A percentile compares a stretch with the other conserved stretches of the same genome.
Conservation (phyloP, 1,284 basidiomycete genomes). For the Pseudozyma pruni region DNA sequence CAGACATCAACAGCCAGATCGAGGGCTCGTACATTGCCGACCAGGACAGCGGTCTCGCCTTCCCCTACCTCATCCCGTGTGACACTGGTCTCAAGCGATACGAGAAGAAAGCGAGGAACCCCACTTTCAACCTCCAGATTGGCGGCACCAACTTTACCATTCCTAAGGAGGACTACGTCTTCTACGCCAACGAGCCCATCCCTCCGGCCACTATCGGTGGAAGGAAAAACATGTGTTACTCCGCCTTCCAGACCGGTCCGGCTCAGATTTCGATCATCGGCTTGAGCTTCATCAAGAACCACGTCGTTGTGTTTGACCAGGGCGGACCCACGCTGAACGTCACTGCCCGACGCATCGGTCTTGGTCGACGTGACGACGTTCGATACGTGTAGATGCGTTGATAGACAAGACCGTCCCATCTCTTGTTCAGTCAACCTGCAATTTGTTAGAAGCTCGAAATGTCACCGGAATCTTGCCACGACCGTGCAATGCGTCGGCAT, state of each 20-base stretch:
- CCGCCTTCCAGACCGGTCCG: constrained; percentile 51
- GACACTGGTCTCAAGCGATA: constrained; percentile 49
- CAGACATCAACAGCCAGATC: constrained; percentile 49
- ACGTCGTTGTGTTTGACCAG: constrained; percentile 52
- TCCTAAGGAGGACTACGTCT: constrained; percentile 52
- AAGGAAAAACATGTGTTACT: constrained; percentile 45
- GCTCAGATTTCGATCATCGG: constrained; percentile 50
- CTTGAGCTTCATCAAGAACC: constrained; percentile 58
- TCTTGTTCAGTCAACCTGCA: too few relatives aligned
- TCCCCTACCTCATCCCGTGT: constrained; percentile 55
- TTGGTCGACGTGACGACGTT: constrained; percentile 42
- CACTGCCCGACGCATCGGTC: constrained; percentile 38
- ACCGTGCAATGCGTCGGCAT: too few relatives aligned
- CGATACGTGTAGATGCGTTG: constrained; percentile 25
- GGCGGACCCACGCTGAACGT: constrained; percentile 35
- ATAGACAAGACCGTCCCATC: too few relatives aligned
- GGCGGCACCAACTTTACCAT: constrained; percentile 45
- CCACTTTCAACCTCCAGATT: constrained; percentile 38
- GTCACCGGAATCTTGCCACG: constrained; percentile 18
- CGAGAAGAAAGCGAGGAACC: constrained; percentile 39
- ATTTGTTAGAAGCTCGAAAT: constrained; percentile 6
- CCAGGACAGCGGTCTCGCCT: constrained; percentile 26
- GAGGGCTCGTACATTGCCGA: constrained; percentile 32
- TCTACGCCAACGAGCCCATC: constrained; percentile 53
- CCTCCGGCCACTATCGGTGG: constrained; percentile 37